A percentile compares a stretch with the other conserved stretches of the same genome.
Conservation (phyloP, 2,329 filamentous ascomycete species). For the Nemania diffusa region DNA sequence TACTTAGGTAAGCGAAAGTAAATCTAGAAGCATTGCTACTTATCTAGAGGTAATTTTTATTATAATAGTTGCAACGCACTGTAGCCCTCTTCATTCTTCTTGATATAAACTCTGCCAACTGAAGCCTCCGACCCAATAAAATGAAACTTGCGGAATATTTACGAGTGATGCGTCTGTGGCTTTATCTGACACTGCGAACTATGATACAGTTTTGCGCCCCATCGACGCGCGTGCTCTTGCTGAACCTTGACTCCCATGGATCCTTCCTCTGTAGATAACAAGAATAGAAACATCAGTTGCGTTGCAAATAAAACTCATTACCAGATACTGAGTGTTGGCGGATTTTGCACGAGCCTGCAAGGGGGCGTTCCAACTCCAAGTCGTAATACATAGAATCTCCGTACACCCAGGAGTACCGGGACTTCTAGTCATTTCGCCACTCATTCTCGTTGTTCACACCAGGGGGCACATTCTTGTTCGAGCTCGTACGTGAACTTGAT, state of each 20-base stretch:
- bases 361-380: not conserved
- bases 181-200: slow-evolving; percentile 1
- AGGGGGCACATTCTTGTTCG: slow-evolving; percentile 33
- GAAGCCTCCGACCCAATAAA: not conserved
- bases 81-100: no score
- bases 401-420: not conserved
- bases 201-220: slow-evolving; percentile 20
- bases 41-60: no score
- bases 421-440: slow-evolving; percentile 43
- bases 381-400: not conserved
- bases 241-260: not conserved
- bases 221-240: not conserved
- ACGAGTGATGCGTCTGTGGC: not conserved
- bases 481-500: slow-evolving; percentile 35
- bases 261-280: not conserved
- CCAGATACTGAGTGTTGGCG: not conserved
- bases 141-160: not conserved
- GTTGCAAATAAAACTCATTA: slow-evolving; percentile 4
- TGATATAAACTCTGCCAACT: not conserved
- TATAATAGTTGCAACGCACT: no score
- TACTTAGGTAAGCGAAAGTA: no score
- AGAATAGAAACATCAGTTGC: not conserved
- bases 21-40: no score
- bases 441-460: slow-evolving; percentile 47
- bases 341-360: not conserved